phyloP scores from a whole-genome alignment of 495 filamentous ascomycete genomes.

The Barbatosphaeria neglecta region DNA sequence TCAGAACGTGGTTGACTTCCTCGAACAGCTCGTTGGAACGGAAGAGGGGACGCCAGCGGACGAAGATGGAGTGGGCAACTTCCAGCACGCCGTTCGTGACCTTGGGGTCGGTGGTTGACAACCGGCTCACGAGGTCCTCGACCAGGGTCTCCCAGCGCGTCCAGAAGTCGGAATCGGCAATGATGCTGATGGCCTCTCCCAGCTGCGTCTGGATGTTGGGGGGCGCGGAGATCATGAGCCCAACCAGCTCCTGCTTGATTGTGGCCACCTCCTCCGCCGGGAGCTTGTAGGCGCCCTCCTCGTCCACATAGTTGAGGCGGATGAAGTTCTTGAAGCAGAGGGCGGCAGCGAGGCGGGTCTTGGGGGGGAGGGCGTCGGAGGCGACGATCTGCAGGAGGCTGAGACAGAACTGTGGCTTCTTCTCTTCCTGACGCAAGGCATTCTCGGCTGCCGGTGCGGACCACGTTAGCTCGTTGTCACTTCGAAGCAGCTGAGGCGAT shows the following conservation, averaged over 20 bases:
- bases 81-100: slow-evolving; percentile 88
- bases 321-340: slow-evolving; percentile 99
- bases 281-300: slow-evolving; percentile 84
- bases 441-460: slow-evolving; percentile 55
- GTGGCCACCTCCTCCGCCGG: slow-evolving; percentile 64
- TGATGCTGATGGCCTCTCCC: slow-evolving; percentile 90
- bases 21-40: slow-evolving; percentile 79
- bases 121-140: slow-evolving; percentile 72
- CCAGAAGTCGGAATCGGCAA: slow-evolving; percentile 98
- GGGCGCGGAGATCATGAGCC: slow-evolving; percentile 88
- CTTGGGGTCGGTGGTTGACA: slow-evolving; percentile 62
- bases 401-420: slow-evolving; percentile 76
- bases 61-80: slow-evolving; percentile 97
- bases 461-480: slow-evolving; percentile 13
- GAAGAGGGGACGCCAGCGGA: slow-evolving; percentile 87
- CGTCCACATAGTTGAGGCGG: slow-evolving; percentile 82
- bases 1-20: slow-evolving; percentile 89
- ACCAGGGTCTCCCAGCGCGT: slow-evolving; percentile 87
- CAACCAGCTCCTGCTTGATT: slow-evolving; percentile 90
- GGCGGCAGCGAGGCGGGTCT: slow-evolving; percentile 78
- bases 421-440: slow-evolving; percentile 61
- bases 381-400: slow-evolving; percentile 80
- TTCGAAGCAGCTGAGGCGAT: not conserved
- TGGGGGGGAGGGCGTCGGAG: slow-evolving; percentile 50
- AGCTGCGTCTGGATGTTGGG: slow-evolving; percentile 80